A percentile compares a stretch with the other conserved stretches of the same genome.
These are phyloP conservation scores for Rhodocollybia butyracea DNA, from an alignment of 768 basidiomycete genomes.

Conservation along the genomic window DNA sequence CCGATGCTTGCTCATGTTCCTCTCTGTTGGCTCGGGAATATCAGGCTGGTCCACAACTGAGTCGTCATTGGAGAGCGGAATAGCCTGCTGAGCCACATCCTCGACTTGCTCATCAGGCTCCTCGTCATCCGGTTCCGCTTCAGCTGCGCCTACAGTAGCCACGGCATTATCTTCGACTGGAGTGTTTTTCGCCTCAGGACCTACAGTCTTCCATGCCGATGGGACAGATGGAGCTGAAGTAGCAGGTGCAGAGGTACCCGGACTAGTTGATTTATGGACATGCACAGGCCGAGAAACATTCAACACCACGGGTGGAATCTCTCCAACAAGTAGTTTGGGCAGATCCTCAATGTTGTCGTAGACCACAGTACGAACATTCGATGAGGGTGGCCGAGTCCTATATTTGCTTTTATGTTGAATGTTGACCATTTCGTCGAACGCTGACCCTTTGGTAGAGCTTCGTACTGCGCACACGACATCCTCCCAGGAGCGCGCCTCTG, in stretches of 20 bases:
- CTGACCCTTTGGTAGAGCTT: conserved; percentile 9
- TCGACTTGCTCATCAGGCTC: conserved; percentile 12
- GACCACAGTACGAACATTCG: conserved; percentile 25
- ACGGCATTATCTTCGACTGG: conserved; percentile 7
- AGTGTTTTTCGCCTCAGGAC: not conserved
- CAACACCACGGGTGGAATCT: conserved; percentile 3
- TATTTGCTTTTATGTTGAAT: conserved; percentile 17
- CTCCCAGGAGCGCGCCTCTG: conserved; percentile 24
- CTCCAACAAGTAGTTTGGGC: conserved; percentile 20
- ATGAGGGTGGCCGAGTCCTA: not conserved
- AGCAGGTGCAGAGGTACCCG: not conserved
- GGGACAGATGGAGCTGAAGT: too few species aligned
- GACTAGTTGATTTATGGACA: not conserved
- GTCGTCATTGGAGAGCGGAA: not conserved
- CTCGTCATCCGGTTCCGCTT: conserved; percentile 11
- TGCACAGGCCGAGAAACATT: conserved; percentile 18
- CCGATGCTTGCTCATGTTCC: conserved; percentile 22
- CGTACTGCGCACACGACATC: conserved; percentile 20
- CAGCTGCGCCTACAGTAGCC: conserved; percentile 9
- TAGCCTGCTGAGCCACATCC: conserved; percentile 3
- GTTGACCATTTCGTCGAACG: conserved; percentile 25
- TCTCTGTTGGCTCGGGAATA: conserved; percentile 18
- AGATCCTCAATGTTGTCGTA: conserved; percentile 28
- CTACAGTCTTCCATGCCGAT: too few species aligned
- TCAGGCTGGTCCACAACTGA: conserved; percentile 14